Conservation (phyloP, 2,329 filamentous ascomycete species). For the Pseudogymnoascus sp. region DNA sequence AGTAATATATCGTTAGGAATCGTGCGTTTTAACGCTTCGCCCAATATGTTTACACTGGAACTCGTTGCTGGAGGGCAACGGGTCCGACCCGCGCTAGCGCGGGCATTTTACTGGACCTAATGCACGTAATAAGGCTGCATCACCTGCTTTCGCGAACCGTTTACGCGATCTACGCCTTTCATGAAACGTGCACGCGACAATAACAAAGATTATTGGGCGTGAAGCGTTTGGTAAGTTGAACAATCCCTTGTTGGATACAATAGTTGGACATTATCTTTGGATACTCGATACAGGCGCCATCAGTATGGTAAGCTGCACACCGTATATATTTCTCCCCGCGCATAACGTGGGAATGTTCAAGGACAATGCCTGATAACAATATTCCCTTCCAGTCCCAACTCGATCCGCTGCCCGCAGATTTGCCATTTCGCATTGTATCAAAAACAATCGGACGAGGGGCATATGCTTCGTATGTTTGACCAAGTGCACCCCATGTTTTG, state of each 20-base stretch:
- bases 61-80: background rate
- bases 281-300: background rate
- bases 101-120: background rate
- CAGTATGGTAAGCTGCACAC: constrained; percentile 1
- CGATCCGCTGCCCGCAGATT: constrained; percentile 72
- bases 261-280: background rate
- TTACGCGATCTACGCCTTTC: constrained; percentile 17
- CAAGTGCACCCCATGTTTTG: constrained; percentile 20
- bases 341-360: background rate
- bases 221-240: constrained; percentile 24
- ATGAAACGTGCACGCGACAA: constrained; percentile 25
- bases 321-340: background rate
- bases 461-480: constrained; percentile 77
- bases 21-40: constrained; percentile 2
- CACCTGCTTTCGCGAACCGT: constrained; percentile 19
- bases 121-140: constrained; percentile 19
- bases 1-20: constrained; percentile 7
- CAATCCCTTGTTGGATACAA: background rate
- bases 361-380: constrained; percentile 24
- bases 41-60: constrained; percentile 1
- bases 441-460: constrained; percentile 94
- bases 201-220: constrained; percentile 22
- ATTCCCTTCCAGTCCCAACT: constrained; percentile 63
- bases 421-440: constrained; percentile 91
- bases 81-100: background rate